phyloP scores from a whole-genome alignment of 2,329 filamentous ascomycete genomes.

The Aspergillus transmontanensis region DNA sequence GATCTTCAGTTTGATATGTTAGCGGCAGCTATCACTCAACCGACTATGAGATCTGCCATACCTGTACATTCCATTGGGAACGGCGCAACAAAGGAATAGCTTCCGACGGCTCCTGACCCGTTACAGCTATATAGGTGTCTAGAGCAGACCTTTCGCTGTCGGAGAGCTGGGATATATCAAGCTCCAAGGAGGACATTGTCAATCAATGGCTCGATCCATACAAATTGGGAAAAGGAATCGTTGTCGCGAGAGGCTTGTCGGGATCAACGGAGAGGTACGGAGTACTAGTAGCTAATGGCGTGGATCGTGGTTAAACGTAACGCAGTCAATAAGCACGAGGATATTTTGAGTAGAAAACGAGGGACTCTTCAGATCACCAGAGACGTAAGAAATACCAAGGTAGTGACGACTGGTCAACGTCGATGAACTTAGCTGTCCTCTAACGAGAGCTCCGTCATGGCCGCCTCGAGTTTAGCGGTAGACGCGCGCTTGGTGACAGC shows the following conservation, averaged over 20 bases:
- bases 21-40: background rate
- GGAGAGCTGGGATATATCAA: conserved; percentile 67
- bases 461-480: conserved; percentile 16
- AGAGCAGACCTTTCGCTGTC: conserved; percentile 79
- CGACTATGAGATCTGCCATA: conserved; percentile 34
- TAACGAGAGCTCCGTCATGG: conserved; percentile 25
- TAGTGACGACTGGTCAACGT: background rate
- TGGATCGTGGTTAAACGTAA: background rate
- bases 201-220: conserved; percentile 26
- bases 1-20: conserved; percentile 59
- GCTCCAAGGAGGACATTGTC: conserved; percentile 51
- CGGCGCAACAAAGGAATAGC: conserved; percentile 78
- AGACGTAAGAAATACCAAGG: background rate
- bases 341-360: background rate
- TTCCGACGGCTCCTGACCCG: conserved; percentile 75
- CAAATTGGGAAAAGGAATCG: conserved; percentile 14
- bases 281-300: background rate
- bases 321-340: background rate
- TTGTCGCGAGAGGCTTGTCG: background rate
- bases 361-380: background rate
- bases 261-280: background rate
- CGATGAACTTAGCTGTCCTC: conserved; percentile 19
- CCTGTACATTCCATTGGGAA: conserved; percentile 96
- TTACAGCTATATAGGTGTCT: conserved; percentile 85
- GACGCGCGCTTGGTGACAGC: conserved; percentile 21